phyloP scores from a whole-genome alignment of 495 filamentous ascomycete genomes.

The Lepidopterella palustris region DNA sequence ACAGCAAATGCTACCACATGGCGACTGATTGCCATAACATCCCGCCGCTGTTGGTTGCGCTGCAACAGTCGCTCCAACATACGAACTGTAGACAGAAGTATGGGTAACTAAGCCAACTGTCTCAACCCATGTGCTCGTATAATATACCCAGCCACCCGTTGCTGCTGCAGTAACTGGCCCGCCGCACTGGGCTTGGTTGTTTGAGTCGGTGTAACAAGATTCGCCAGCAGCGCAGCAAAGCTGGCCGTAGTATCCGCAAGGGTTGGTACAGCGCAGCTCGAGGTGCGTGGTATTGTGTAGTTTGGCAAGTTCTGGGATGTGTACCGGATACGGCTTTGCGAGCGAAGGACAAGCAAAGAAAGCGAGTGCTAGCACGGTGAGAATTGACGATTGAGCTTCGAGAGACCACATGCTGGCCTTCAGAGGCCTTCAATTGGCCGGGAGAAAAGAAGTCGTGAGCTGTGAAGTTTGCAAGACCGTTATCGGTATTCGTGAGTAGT shows the following conservation, averaged over 20 bases:
- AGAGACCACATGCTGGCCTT: constrained; percentile 27
- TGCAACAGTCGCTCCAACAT: constrained; percentile 39
- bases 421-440: background rate
- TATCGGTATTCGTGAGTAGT: background rate
- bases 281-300: constrained; percentile 29
- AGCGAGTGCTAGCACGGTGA: constrained; percentile 29
- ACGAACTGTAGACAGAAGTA: constrained; percentile 61
- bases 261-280: constrained; percentile 47
- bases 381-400: constrained; percentile 24
- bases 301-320: constrained; percentile 42
- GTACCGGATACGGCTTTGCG: constrained; percentile 30
- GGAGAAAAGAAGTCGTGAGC: background rate
- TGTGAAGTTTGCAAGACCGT: background rate
- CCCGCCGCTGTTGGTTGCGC: constrained; percentile 34
- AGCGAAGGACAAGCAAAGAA: constrained; percentile 14
- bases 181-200: constrained; percentile 51
- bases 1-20: constrained; percentile 73
- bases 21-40: constrained; percentile 55
- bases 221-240: constrained; percentile 60
- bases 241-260: constrained; percentile 61
- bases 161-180: constrained; percentile 24
- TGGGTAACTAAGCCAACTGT: constrained; percentile 55
- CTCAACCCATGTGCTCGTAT: constrained; percentile 64
- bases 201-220: constrained; percentile 56
- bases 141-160: constrained; percentile 50